phyloP scores from a whole-genome alignment of 176 grass and related monocot species.

The Juncus effusus region DNA sequence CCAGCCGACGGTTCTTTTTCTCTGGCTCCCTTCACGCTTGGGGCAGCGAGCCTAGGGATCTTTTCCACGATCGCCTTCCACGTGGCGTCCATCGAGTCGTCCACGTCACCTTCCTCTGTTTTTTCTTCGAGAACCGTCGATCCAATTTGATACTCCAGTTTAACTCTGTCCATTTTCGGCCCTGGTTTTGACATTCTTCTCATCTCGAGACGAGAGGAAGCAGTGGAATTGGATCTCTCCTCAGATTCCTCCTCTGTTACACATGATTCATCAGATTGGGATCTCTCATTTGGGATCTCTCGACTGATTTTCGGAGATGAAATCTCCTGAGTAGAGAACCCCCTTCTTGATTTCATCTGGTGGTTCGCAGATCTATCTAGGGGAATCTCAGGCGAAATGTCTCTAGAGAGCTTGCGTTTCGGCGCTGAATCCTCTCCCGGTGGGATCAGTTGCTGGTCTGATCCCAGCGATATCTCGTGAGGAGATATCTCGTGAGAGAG shows the following conservation, averaged over 20 bases:
- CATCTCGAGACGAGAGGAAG: conserved; percentile 7
- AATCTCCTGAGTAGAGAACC: not conserved
- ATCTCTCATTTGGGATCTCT: not conserved
- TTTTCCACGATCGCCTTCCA: conserved; percentile 82
- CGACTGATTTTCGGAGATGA: not conserved
- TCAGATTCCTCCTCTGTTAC: conserved; percentile 55
- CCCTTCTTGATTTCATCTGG: not conserved
- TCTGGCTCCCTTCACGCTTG: not conserved
- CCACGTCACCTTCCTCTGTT: conserved; percentile 12
- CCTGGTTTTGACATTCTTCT: conserved; percentile 16
- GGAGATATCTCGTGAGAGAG: not conserved
- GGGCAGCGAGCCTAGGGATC: conserved; percentile 19
- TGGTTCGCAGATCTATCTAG: not conserved
- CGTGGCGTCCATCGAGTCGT: conserved; percentile 71
- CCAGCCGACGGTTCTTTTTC: conserved; percentile 38
- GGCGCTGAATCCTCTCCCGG: not conserved
- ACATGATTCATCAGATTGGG: conserved; percentile 48
- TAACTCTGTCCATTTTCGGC: not conserved
- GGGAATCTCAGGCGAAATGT: conserved; percentile 12
- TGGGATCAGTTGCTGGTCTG: not conserved
- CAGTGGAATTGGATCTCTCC: conserved; percentile 15
- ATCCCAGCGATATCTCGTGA: not conserved
- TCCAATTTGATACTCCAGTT: not conserved
- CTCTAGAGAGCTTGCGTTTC: conserved; percentile 7
- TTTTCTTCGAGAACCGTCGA: not conserved